Base-by-base conservation (phyloP, 257 asterid genomes). In the Solanum pimpinellifolium region DNA sequence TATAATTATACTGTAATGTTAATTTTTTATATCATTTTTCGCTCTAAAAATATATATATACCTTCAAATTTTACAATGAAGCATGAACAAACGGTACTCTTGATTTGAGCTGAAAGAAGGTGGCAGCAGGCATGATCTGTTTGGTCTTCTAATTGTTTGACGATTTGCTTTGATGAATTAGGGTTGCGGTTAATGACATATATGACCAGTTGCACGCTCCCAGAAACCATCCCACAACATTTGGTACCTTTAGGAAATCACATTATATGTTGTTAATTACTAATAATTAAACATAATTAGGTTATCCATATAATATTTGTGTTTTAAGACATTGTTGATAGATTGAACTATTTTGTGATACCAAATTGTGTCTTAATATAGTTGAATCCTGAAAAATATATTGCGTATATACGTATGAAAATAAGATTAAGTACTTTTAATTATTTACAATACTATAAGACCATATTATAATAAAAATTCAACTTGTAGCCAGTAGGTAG, bases 181-280 rank as follows among this genome's bases (percentile, higher is more conserved):
- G 92, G 70, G 39, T 91, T 90, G 31, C 87, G 88, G 87, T 94
- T 93, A n/a, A 92, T 90, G 46, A 90, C 92, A 75, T 93, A 93
- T 11, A 94, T 91, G 39, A 89, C 88, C 60, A 94, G 89, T 78
- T 94, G 98, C 56, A 88, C 9, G 47, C 83, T 75, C 97, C 97
- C 0, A 94, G 92, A 9, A 93, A 7, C 68, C 93, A 90, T 41
- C 98, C 96, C 21, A 90, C 87, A 77, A 87, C 91, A 86, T 92
- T 94, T 87, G 98, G 94, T 77, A 94, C 95, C 98, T 93, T 87
- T 75, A 9, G 2, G 5, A 75, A 75, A 76, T 76, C 49, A 20
- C 60, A n/a, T 76, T 11, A 23, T n/a, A 11, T 21, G 46, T 41
- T 7, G 13, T 75, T 23, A 75, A 11, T 76, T 75, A 41, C 35